Evolutionary conservation across 2,329 filamentous ascomycete genomes (phyloP).

Genomic region (Curvularia sp.): DNA sequence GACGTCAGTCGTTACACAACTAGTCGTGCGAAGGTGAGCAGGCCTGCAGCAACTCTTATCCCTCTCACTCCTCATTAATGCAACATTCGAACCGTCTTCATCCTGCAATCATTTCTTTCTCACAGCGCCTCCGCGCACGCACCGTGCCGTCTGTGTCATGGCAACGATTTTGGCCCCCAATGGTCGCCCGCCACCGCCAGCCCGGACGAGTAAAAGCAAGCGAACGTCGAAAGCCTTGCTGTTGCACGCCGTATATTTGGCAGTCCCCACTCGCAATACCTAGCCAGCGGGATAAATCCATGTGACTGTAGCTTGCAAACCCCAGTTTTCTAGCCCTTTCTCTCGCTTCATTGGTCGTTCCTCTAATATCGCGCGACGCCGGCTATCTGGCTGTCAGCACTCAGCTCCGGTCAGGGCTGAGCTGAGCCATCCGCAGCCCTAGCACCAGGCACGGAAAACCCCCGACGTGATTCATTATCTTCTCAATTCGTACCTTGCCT

Average conservation of each 20-base stretch:
- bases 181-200: slow-evolving; percentile 11
- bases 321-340: background rate
- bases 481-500: slow-evolving; percentile 1
- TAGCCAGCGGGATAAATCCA: background rate
- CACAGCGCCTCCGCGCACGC: background rate
- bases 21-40: background rate
- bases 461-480: slow-evolving; percentile 9
- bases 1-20: background rate
- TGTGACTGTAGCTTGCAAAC: background rate
- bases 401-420: background rate
- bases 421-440: background rate
- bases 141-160: background rate
- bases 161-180: slow-evolving; percentile 22
- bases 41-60: background rate
- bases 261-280: slow-evolving; percentile 15
- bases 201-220: slow-evolving; percentile 15
- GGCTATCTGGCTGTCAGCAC: background rate
- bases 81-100: background rate
- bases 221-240: slow-evolving; percentile 17
- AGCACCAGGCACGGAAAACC: slow-evolving; percentile 1
- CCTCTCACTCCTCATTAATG: background rate
- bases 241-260: slow-evolving; percentile 27
- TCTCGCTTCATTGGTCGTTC: background rate
- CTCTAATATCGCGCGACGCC: background rate
- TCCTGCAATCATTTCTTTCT: background rate